Percentiles rank a stretch among this genome's conserved stretches.
phyloP scores from a whole-genome alignment of 306 rosid genomes.

The Coriaria nepalensis region DNA sequence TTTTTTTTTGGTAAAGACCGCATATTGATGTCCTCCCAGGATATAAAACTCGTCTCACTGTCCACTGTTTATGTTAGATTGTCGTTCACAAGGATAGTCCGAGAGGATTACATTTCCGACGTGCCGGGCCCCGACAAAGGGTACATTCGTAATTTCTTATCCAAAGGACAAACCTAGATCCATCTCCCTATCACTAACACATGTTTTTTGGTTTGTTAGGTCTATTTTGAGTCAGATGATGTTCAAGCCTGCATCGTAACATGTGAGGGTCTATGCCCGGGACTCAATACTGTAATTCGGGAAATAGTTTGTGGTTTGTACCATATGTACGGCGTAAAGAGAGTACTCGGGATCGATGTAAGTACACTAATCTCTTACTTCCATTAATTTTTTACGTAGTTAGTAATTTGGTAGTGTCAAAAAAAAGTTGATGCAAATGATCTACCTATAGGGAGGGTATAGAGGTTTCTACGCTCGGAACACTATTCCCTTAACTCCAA shows the following conservation, averaged over 20 bases:
- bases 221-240: slow-evolving; percentile 62
- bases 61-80: slow-evolving; percentile 19
- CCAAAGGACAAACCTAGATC: no score
- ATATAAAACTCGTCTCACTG: no score
- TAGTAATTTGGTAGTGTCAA: neutral
- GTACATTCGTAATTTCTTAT: slow-evolving; percentile 16
- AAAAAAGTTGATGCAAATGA: neutral
- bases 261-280: slow-evolving; percentile 90
- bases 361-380: slow-evolving; percentile 5
- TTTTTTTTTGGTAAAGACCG: neutral
- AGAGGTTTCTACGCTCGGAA: slow-evolving; percentile 71
- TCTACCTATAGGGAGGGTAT: slow-evolving; percentile 62
- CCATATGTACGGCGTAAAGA: slow-evolving; percentile 74
- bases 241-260: slow-evolving; percentile 79
- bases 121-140: slow-evolving; percentile 89
- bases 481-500: slow-evolving; percentile 44
- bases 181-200: neutral
- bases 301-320: slow-evolving; percentile 64
- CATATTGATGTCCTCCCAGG: no score
- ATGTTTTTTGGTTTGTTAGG: slow-evolving; percentile 20
- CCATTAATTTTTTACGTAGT: neutral
- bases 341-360: slow-evolving; percentile 60
- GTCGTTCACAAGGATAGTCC: slow-evolving; percentile 69
- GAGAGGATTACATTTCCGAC: slow-evolving; percentile 70
- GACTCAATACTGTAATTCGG: slow-evolving; percentile 81